Base-by-base conservation (phyloP, 1,284 basidiomycete species). In the Heterobasidion parviporum region DNA sequence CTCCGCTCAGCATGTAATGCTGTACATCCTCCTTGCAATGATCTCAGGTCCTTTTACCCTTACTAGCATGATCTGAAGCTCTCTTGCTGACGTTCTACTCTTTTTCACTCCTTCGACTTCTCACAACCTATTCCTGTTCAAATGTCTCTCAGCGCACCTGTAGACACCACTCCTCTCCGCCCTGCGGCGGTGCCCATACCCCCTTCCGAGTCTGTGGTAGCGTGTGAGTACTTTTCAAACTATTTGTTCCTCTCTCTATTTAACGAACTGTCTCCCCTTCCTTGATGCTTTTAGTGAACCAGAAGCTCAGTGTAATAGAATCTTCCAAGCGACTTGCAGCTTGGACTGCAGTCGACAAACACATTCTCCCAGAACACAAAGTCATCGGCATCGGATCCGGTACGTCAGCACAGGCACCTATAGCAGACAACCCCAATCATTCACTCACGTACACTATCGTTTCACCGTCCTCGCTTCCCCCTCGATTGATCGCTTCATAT, bases 291-390 rank as follows among this genome's bases (percentile, higher is more conserved):
- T 26, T 6, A 26, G 26, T 26, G 26, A 26, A 36, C 10, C 33
- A 53, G 3, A 46, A 44, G 43, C 67, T 73, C 6, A 70, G 70
- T 34, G 65, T 68, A 6, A 75, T 94, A 43, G 92, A 94, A 65
- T 77, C 77, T 50, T 87, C 94, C 20, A 99, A 99, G 74, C 81
- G 84, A 53, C 79, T 97, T 9, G 96, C 97, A 14, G 96, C 95
- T 2, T 97, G 86, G 73, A 91, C 92, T 3, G 96, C 97, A 0
- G 96, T 99, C 1, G 95, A 99, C 70, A 80, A 85, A 55, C 89
- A 98, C 72, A 80, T 99, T 45, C 80, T 80, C 55, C 81, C 87
- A 14, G 79, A 93, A 62, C 88, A 98, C 73, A 87, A 86, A 75
- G 92, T 92, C 64, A 26, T 26, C 26, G 26, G 26, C 26, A 26